Evolutionary conservation across 129 eudicot species (phyloP).

Genomic region (Escallonia herrerae): DNA sequence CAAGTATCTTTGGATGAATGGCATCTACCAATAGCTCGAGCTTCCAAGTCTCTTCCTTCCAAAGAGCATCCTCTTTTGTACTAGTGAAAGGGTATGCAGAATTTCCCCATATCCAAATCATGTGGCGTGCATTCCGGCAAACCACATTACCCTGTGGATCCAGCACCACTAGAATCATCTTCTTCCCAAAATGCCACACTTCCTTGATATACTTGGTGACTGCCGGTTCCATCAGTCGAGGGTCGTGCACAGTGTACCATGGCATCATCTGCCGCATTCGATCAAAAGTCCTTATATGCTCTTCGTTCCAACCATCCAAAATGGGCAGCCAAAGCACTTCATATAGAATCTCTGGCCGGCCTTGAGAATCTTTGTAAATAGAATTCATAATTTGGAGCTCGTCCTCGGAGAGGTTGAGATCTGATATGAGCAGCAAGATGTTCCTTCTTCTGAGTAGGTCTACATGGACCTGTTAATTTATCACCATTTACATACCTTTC

Average conservation of each 20-base stretch:
- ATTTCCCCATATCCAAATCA: slow-evolving; percentile 90
- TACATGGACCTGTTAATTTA: slow-evolving; percentile 47
- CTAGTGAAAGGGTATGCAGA: slow-evolving; percentile 63
- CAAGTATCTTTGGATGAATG: slow-evolving; percentile 42
- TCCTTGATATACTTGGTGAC: slow-evolving; percentile 68
- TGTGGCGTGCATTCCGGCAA: slow-evolving; percentile 70
- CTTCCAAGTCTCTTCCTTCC: slow-evolving; percentile 83
- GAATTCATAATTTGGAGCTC: slow-evolving; percentile 52
- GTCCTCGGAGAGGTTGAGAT: slow-evolving; percentile 52
- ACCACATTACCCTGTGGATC: slow-evolving; percentile 79
- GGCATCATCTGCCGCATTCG: slow-evolving; percentile 62
- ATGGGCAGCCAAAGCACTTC: slow-evolving; percentile 88
- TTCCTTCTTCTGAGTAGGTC: slow-evolving; percentile 57
- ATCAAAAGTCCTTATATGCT: slow-evolving; percentile 44
- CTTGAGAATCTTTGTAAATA: slow-evolving; percentile 62
- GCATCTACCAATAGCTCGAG: slow-evolving; percentile 67
- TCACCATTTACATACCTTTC: no score
- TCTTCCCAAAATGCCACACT: slow-evolving; percentile 61
- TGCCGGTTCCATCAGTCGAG: slow-evolving; percentile 63
- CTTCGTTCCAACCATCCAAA: slow-evolving; percentile 58
- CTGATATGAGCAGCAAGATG: slow-evolving; percentile 72
- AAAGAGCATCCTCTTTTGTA: slow-evolving; percentile 47
- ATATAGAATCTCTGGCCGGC: slow-evolving; percentile 37
- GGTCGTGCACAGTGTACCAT: slow-evolving; percentile 76
- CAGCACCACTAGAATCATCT: slow-evolving; percentile 56